phyloP scores from a whole-genome alignment of 352 stramenopile species.

The Phytopythium aichiense region DNA sequence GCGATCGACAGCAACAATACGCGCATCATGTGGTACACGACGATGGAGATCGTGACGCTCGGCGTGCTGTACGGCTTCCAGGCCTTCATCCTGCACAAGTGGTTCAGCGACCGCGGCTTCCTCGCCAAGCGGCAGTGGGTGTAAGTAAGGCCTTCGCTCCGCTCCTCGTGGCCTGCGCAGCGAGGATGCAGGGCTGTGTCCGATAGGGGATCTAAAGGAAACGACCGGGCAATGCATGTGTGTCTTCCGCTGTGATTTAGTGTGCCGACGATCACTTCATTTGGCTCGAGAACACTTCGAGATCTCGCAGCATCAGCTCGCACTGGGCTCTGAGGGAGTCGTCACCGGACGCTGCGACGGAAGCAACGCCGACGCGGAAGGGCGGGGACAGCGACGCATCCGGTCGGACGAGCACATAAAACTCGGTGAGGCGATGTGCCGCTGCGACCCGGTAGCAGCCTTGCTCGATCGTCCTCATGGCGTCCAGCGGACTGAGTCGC shows the following conservation, averaged over 20 bases:
- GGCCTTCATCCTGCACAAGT: slow-evolving; percentile 81
- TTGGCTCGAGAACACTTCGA: slow-evolving; percentile 21
- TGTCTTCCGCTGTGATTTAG: background rate
- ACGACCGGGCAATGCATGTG: background rate
- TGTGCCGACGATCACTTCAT: background rate
- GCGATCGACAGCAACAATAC: slow-evolving; percentile 75
- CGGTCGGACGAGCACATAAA: slow-evolving; percentile 29
- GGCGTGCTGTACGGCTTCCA: slow-evolving; percentile 69
- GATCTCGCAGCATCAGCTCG: slow-evolving; percentile 29
- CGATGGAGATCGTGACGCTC: slow-evolving; percentile 60
- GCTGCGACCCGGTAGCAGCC: slow-evolving; percentile 46
- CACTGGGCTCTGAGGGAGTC: slow-evolving; percentile 16
- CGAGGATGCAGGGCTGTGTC: background rate
- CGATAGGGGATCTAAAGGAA: background rate
- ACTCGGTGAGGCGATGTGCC: slow-evolving; percentile 2
- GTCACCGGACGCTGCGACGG: slow-evolving; percentile 10
- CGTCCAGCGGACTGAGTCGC: slow-evolving; percentile 49
- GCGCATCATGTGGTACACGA: slow-evolving; percentile 77
- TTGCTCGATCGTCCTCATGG: slow-evolving; percentile 33
- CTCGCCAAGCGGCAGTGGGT: slow-evolving; percentile 71
- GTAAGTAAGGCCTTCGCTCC: slow-evolving; percentile 12
- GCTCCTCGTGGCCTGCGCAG: too few species aligned
- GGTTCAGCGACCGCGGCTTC: slow-evolving; percentile 75
- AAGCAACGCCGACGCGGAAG: slow-evolving; percentile 20
- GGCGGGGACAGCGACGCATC: background rate